Evolutionary conservation across 73 alveolate species (phyloP).

Genomic region (Paramecium primaurelia): DNA sequence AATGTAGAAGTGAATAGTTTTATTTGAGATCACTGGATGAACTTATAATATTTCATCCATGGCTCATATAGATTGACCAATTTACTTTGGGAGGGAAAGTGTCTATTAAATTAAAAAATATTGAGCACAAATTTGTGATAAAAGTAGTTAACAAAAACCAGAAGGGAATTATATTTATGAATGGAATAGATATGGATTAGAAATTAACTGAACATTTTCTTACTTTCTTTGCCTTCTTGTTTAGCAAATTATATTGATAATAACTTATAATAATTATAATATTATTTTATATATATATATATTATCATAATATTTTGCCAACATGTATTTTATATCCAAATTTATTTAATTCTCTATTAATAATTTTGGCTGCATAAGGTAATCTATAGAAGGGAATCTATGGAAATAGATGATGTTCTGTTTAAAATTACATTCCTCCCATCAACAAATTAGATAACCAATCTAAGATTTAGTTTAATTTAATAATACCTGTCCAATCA

Average conservation of each 20-base stretch:
- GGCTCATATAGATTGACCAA: neutral
- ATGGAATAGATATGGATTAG: neutral
- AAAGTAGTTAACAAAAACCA: neutral
- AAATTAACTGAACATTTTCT: neutral
- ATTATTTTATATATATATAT: neutral
- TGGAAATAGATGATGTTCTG: conserved; percentile 61
- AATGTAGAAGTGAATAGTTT: neutral
- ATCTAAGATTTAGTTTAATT: neutral
- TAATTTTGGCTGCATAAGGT: conserved; percentile 56
- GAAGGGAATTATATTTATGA: neutral
- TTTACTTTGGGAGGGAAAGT: neutral
- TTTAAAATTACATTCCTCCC: conserved; percentile 65
- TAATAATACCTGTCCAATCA: conserved; percentile 28
- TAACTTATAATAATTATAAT: neutral
- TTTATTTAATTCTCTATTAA: conserved; percentile 48
- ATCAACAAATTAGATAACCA: conserved; percentile 50
- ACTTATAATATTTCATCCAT: neutral
- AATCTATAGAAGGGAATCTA: conserved; percentile 55
- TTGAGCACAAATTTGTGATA: neutral
- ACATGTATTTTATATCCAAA: conserved; percentile 32
- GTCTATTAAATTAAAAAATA: neutral
- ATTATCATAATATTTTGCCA: neutral
- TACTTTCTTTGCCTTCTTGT: neutral
- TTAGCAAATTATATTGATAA: neutral
- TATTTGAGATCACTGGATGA: neutral